Evolutionary conservation across 202 grass and related monocot species (phyloP), one percentile per base, ranked within the genome.

Genomic region (Musa balbisiana): DNA sequence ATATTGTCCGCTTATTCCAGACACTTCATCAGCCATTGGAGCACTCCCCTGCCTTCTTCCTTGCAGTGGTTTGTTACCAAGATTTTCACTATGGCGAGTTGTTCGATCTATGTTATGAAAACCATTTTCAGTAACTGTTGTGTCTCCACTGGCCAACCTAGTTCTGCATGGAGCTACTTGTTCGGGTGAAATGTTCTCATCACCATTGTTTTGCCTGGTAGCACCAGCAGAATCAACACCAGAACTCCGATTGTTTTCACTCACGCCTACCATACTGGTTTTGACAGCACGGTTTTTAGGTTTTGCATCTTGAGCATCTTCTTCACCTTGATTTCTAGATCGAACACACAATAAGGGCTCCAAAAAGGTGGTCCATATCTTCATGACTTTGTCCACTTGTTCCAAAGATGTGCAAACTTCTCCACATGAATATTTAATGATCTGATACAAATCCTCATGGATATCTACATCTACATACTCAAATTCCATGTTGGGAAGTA

Each of bases 401-500:
- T 92, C 90, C 64, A 74, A 65, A 59, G 90, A 85, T 60, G 77
- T 78, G 60, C 90, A 92, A 15, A 92, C 87, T 85, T 92, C 90
- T 72, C 83, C 80, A 76, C 80, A 89, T 22, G 90, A 92, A 78
- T 87, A 92, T 67, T 83, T 89, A 65, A 93, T 85, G 74, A 93
- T 86, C 80, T 87, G 72, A 83, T 85, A 87, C 68, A 93, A 53
- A 79, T 89, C 87, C 50, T 87, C 81, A 67, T 93, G 85, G 68
- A 93, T 87, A 53, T 87, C 72, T 76, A 54, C 33, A 77, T 93
- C 90, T 59, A 71, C 22, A 77, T 87, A 93, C 26, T 80, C 76
- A 75, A 87, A 93, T 81, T 76, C 80, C 87, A 93, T 89, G 68
- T 93, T 83, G 60, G 90, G 87, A 83, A 87, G 75, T 80, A 87